Evolutionary conservation across 225 moss, liverwort and hornwort species (phyloP), one percentile per base, ranked within the genome.

Genomic region (Polytrichum formosum): DNA sequence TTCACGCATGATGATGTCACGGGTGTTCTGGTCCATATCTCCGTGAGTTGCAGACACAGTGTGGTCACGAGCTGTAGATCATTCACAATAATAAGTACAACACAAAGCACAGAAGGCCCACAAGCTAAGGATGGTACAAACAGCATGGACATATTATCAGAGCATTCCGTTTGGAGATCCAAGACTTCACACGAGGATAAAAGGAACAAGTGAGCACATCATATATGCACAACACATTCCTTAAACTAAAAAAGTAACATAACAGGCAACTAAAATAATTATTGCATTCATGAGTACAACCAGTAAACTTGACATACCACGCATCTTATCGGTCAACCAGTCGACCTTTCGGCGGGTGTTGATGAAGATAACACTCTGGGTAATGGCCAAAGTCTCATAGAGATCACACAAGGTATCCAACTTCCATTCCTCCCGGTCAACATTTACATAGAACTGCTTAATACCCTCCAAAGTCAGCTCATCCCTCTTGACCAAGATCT

Each of bases 11-110:
- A 90, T 90, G 55, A 92, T 90, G 28, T 86, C 90, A 7, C 90
- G 85, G 1, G 90, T 92, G 28, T 92, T 90, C 69, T 92, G 92
- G 71, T 92, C 92, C 90, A 92, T 92, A 8, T 92, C 92, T 53
- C 88, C 90, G 53, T 92, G 90, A 4, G 90, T 92, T 5, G 88
- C 86, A 4, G 91, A 88, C 5, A 91, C 88, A n/a, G 86, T 91
- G 70, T 88, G 88, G 69, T 91, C 86, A 18, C 86, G 84, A 19
- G 83, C 85, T 84, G 80, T 9, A 61, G 19, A 18, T 27, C 61
- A 63, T 23, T 22, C 22, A 4, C 59, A 20, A 25, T 26, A 23
- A 26, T 63, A 23, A 63, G 62, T 33, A 33, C 33, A 33, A 33
- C 33, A 7, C 33, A 33, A 2, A 8, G 9, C 35, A 35, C 35